A percentile compares a stretch with the other conserved stretches of the same genome.
Conservation (phyloP, 768 basidiomycete species). For the Hortiboletus flavorubellus region DNA sequence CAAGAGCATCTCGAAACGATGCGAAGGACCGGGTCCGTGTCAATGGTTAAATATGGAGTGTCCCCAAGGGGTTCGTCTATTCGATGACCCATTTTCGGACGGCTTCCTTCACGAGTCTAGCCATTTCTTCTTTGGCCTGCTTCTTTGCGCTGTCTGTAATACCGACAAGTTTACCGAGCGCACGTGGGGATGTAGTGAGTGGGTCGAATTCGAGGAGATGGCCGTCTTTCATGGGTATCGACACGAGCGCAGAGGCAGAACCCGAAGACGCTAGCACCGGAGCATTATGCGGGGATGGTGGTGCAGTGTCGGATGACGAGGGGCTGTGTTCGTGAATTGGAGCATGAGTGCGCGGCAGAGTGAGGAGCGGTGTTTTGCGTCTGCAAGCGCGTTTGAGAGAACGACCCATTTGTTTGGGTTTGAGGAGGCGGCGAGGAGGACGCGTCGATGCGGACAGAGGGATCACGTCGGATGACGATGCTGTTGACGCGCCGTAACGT, state of each 20-base stretch:
- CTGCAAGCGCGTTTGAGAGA: conserved; percentile 41
- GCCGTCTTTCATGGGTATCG: conserved; percentile 79
- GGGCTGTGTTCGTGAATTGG: conserved; percentile 35
- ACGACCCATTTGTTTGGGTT: conserved; percentile 19
- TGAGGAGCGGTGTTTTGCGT: conserved; percentile 29
- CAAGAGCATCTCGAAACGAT: neutral
- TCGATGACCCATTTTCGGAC: conserved; percentile 74
- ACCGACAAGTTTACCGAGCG: conserved; percentile 73
- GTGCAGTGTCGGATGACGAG: conserved; percentile 3
- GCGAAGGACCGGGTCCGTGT: conserved; percentile 1
- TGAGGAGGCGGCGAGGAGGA: conserved; percentile 22
- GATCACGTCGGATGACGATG: conserved; percentile 60
- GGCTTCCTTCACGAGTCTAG: conserved; percentile 64
- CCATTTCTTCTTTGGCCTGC: conserved; percentile 75
- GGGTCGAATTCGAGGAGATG: conserved; percentile 86
- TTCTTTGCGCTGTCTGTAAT: conserved; percentile 82
- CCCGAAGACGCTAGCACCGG: neutral
- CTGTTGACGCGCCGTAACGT: conserved; percentile 47
- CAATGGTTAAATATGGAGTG: neutral
- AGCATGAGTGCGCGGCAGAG: conserved; percentile 36
- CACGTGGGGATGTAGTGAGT: conserved; percentile 63
- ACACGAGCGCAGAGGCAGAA: conserved; percentile 57
- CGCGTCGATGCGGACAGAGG: conserved; percentile 40
- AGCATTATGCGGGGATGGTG: neutral
- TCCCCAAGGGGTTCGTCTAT: conserved; percentile 4